These are phyloP conservation scores for Ogataea glucozyma DNA, from an alignment of 805 yeast genomes.

Conservation along the genomic window DNA sequence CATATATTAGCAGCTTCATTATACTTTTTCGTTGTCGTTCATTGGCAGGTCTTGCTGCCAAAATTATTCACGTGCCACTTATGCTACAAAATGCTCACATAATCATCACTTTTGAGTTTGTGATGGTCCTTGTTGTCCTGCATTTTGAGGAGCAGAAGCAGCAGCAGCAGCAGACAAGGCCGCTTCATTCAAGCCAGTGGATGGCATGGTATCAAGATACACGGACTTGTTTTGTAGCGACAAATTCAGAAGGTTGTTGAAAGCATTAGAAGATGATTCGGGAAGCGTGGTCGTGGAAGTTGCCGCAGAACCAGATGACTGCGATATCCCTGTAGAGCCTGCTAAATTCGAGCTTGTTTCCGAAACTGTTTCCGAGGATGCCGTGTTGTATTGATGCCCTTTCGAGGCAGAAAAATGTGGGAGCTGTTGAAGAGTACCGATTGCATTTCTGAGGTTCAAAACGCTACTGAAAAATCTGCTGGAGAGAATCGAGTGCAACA, in stretches of 20 bases:
- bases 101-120: too few relatives aligned
- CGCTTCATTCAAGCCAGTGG: constrained; percentile 23
- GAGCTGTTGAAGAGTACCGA: constrained; percentile 46
- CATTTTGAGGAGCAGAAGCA: neutral
- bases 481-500: constrained; percentile 67
- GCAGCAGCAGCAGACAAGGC: constrained; percentile 7
- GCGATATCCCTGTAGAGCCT: too few relatives aligned
- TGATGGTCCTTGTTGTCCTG: neutral
- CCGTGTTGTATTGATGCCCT: constrained; percentile 50
- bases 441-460: constrained; percentile 45
- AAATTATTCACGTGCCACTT: neutral
- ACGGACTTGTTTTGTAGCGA: constrained; percentile 31
- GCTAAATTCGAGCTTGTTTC: too few relatives aligned
- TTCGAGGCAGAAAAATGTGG: constrained; percentile 60
- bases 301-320: too few relatives aligned
- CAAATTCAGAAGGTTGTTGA: constrained; percentile 31
- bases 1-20: neutral
- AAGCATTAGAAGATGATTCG: constrained; percentile 30
- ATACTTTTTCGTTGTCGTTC: constrained; percentile 3
- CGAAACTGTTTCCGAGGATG: too few relatives aligned
- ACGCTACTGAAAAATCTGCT: constrained; percentile 63
- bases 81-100: neutral
- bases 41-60: constrained; percentile 3
- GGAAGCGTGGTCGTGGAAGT: constrained; percentile 17
- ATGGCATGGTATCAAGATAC: constrained; percentile 28